Evolutionary conservation across 2,329 filamentous ascomycete genomes (phyloP), one percentile per base, ranked within the genome.

Genomic region (Drechslerella stenobrocha): DNA sequence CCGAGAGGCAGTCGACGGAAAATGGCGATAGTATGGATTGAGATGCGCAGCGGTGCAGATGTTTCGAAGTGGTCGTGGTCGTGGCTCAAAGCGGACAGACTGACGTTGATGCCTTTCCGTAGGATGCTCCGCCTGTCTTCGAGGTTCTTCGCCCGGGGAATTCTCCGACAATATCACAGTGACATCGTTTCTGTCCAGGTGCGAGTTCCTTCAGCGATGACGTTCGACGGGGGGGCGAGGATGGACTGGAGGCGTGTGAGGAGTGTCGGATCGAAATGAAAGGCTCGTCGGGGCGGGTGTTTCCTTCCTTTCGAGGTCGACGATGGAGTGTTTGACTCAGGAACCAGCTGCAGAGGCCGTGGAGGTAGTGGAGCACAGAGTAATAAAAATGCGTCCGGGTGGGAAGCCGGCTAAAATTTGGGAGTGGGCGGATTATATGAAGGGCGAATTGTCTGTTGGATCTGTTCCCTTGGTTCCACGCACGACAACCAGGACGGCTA

Each of bases 171-270:
- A 42, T 51, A 56, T 67, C 59, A 67, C 50, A 60, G 63, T 37
- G 55, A 67, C 63, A 67, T 67, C n/a, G 55, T 47, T 44, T 34
- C 47, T 7, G 8, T 18, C 26, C n/a, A n/a, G n/a, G n/a, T n/a
- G n/a, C 48, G 48, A 55, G 48, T 66, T 59, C 48, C 61, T 58
- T 59, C 61, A 47, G 56, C 26, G 42, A 52, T 18, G 42, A 57
- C 30, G 52, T 52, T 35, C 42, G 37, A 18, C 37, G 13, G 37
- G 37, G 37, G 18, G 58, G 53, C 64, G 57, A 45, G 70, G 50
- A 60, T 59, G 51, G 71, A 72, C 61, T 70, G 52, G 57, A 63
- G 59, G 52, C 11, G 28, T 30, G 34, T n/a, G 8, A n/a, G n/a
- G 18, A n/a, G 37, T 42, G 37, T 42, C 37, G 37, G 37, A 42